phyloP scores from a whole-genome alignment of 2,329 filamentous ascomycete species.

The Fusarium musae region DNA sequence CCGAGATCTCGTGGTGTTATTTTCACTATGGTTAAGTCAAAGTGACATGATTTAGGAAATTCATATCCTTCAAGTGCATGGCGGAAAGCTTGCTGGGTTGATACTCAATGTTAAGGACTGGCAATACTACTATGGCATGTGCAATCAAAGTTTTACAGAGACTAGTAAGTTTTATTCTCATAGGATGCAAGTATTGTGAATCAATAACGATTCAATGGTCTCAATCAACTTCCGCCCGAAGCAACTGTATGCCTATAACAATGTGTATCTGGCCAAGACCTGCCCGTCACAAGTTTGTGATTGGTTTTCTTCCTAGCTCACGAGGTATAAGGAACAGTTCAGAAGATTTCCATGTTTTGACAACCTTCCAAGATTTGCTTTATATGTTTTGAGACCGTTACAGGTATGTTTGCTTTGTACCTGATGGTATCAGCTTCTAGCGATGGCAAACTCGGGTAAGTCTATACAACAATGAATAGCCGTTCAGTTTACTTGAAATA shows the following conservation, averaged over 20 bases:
- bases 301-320: background rate
- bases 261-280: background rate
- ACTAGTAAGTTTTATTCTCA: background rate
- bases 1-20: background rate
- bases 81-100: background rate
- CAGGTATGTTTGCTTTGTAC: background rate
- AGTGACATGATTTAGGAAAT: background rate
- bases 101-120: background rate
- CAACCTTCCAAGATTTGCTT: too few relatives aligned
- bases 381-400: background rate
- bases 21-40: background rate
- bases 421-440: background rate
- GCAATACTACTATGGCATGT: background rate
- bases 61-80: background rate
- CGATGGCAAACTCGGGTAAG: background rate
- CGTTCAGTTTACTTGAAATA: too few relatives aligned
- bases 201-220: background rate
- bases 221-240: background rate
- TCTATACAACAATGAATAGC: background rate
- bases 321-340: background rate
- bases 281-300: background rate
- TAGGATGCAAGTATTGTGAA: background rate
- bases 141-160: background rate
- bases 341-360: background rate
- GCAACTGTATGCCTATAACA: background rate